phyloP scores from a whole-genome alignment of 331 rosid species.

The Prunus yedoensis region DNA sequence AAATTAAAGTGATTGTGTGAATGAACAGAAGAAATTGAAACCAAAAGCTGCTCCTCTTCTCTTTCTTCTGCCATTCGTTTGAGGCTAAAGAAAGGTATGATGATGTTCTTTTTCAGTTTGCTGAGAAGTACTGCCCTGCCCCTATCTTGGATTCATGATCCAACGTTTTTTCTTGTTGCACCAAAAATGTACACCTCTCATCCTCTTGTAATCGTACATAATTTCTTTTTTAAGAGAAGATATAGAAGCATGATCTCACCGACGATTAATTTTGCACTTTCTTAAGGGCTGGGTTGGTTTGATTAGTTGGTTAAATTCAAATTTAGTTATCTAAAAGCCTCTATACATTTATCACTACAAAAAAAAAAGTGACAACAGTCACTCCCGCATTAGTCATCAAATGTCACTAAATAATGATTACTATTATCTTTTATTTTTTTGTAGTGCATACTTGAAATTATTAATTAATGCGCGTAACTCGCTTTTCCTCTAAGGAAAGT shows the following conservation, averaged over 20 bases:
- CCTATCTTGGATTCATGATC: neutral
- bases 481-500: too few relatives aligned
- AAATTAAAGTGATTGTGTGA: neutral
- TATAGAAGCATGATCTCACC: neutral
- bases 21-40: neutral
- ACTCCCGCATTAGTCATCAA: too few relatives aligned
- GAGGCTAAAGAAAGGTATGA: neutral
- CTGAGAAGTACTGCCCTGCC: constrained; percentile 1
- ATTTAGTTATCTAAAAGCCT: too few relatives aligned
- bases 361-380: too few relatives aligned
- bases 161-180: neutral
- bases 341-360: too few relatives aligned
- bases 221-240: neutral
- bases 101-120: neutral
- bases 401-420: too few relatives aligned
- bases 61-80: neutral
- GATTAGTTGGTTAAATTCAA: too few relatives aligned
- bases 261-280: too few relatives aligned
- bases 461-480: too few relatives aligned
- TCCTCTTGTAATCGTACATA: neutral
- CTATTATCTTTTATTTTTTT: too few relatives aligned
- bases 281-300: too few relatives aligned
- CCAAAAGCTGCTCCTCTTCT: neutral
- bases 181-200: neutral
- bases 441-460: too few relatives aligned